Evolutionary conservation across 2,329 filamentous ascomycete genomes (phyloP).

Genomic region (Ceratocystis cacaofunesta): DNA sequence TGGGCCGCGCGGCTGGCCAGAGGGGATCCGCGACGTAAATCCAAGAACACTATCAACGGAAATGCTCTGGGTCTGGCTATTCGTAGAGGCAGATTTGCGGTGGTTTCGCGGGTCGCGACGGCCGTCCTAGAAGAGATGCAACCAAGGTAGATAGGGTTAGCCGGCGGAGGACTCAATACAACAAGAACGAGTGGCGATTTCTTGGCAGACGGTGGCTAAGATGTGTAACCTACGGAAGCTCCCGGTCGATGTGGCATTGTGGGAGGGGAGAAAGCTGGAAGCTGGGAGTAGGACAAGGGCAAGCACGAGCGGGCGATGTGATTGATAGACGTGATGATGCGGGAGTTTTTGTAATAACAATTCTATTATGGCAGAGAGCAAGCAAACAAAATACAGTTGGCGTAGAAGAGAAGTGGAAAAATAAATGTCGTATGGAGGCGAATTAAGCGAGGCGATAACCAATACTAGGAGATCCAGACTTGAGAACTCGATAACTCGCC

Average conservation of each 20-base stretch:
- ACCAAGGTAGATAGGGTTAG: neutral
- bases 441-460: neutral
- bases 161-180: neutral
- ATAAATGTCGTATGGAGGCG: neutral
- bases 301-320: neutral
- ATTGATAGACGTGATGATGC: neutral
- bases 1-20: constrained; percentile 70
- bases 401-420: neutral
- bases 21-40: constrained; percentile 87
- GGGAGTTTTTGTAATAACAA: neutral
- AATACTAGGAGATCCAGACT: neutral
- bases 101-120: constrained; percentile 7
- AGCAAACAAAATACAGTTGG: neutral
- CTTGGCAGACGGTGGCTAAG: neutral
- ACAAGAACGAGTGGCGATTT: neutral
- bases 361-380: neutral
- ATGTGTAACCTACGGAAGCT: neutral
- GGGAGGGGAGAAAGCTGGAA: neutral
- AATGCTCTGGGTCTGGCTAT: constrained; percentile 36
- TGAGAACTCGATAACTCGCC: neutral
- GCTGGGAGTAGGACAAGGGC: neutral
- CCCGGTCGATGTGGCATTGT: constrained; percentile 10
- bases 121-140: constrained; percentile 4
- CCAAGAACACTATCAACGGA: constrained; percentile 90
- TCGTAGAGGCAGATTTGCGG: neutral